Base-by-base conservation (phyloP, 2,329 filamentous ascomycete species). In the Nigrospora oryzae region DNA sequence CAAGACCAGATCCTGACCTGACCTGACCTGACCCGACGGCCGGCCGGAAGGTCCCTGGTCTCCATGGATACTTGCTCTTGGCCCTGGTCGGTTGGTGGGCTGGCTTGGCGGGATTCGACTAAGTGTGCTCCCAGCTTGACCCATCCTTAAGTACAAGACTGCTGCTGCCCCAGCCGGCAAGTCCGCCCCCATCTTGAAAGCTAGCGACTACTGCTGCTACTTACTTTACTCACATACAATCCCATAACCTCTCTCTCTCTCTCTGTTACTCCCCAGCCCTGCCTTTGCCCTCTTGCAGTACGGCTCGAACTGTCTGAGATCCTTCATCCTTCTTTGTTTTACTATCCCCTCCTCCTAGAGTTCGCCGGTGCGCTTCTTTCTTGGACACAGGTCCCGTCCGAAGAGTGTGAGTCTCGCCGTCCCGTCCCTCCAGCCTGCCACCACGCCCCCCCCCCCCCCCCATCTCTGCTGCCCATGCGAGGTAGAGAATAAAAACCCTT, bases 401-500 rank as follows among this genome's bases (percentile, higher is more conserved):
- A 36, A 36, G 34, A 36, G 34, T 16, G 34, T 36, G 11, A 36
- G 34, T 36, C 34, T 16, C 14, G 14, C 34, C 14, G 15, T 36
- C 34, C 34, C 34, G 34, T 16, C 34, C 15, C 34, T 36, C 34
- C 34, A 14, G 23, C 23, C 23, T 28, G 23, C 23, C 23, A 28
- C 23, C 23, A 28, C 5, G 2, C 23, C 23, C 23, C 23, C 23
- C 10, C 23, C 8, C 23, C 23, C 4, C 7, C 23, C 23, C 23
- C 23, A 28, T 28, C 23, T 28, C 23, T 28, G 23, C 23, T 28
- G 5, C 23, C 23, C 5, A 28, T 28, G 23, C 23, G 23, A 28
- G 34, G 13, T 16, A 36, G 34, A 36, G 34, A 36, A 36, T 41
- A 41, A 41, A 41, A 41, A 42, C 40, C 40, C 33, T 42, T 42